Percentiles rank a stretch among this genome's conserved stretches.
phyloP scores from a whole-genome alignment of 2,329 filamentous ascomycete genomes.

The Zalaria obscura region DNA sequence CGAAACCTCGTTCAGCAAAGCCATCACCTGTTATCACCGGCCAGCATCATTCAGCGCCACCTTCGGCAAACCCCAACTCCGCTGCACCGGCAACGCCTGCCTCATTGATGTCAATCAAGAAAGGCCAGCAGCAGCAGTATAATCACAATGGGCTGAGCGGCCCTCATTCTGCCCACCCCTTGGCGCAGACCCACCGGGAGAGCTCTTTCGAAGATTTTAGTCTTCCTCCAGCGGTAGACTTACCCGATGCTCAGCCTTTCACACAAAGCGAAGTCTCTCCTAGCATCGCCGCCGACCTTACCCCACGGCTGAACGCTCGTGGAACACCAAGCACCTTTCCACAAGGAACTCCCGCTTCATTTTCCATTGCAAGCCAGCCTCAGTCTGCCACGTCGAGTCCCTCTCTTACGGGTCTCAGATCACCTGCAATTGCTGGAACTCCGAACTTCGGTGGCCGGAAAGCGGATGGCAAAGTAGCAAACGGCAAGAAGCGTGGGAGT shows the following conservation, averaged over 20 bases:
- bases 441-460: conserved; percentile 29
- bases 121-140: conserved; percentile 1
- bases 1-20: conserved; percentile 47
- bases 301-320: conserved; percentile 47
- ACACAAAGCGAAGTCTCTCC: conserved; percentile 2
- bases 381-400: conserved; percentile 36
- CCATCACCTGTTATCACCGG: conserved; percentile 55
- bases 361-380: conserved; percentile 3
- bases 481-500: conserved; percentile 53
- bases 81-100: conserved; percentile 64
- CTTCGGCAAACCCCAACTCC: conserved; percentile 1
- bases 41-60: conserved; percentile 23
- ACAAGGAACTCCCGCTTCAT: conserved; percentile 33
- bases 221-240: conserved; percentile 57
- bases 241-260: conserved; percentile 33
- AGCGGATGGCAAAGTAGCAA: conserved; percentile 23
- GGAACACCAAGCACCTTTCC: conserved; percentile 53
- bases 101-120: conserved; percentile 56
- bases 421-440: conserved; percentile 28
- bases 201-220: conserved; percentile 44
- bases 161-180: conserved; percentile 4
- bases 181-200: conserved; percentile 9
- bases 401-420: conserved; percentile 36
- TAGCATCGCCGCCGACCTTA: conserved; percentile 34
- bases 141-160: too few species aligned